phyloP scores from a whole-genome alignment of 2,329 filamentous ascomycete genomes.

The Colletotrichum sansevieriae region DNA sequence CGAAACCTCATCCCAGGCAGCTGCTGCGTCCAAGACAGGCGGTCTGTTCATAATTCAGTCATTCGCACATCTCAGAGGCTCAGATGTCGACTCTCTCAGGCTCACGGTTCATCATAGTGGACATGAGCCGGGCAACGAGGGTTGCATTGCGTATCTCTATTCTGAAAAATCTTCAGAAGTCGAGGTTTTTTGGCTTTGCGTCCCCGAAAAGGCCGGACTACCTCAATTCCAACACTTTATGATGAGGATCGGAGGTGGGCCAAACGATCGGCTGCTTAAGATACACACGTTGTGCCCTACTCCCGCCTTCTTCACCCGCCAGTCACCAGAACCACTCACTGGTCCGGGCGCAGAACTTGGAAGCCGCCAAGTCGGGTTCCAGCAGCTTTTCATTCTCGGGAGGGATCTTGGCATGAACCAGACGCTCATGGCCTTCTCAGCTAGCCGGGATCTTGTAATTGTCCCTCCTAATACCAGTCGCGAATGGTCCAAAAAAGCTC shows the following conservation, averaged over 20 bases:
- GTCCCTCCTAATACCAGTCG: slow-evolving; percentile 31
- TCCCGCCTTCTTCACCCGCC: slow-evolving; percentile 19
- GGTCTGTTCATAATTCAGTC: slow-evolving; percentile 54
- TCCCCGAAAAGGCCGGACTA: slow-evolving; percentile 44
- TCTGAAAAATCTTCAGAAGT: slow-evolving; percentile 50
- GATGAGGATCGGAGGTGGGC: slow-evolving; percentile 13
- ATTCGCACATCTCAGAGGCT: slow-evolving; percentile 58
- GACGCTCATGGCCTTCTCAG: slow-evolving; percentile 33
- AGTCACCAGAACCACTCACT: slow-evolving; percentile 1
- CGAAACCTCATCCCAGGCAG: slow-evolving; percentile 50
- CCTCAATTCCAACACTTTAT: slow-evolving; percentile 56
- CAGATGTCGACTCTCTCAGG: slow-evolving; percentile 54
- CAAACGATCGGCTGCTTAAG: slow-evolving; percentile 1
- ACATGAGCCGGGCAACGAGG: slow-evolving; percentile 21
- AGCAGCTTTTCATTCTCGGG: slow-evolving; percentile 38
- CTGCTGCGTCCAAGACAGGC: slow-evolving; percentile 37
- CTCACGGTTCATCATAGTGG: slow-evolving; percentile 52
- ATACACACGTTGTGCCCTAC: slow-evolving; percentile 35
- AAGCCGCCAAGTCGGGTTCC: slow-evolving; percentile 26
- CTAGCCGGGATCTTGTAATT: slow-evolving; percentile 15
- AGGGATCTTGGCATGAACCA: slow-evolving; percentile 33
- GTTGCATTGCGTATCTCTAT: slow-evolving; percentile 51
- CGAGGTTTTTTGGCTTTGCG: slow-evolving; percentile 53
- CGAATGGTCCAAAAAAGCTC: slow-evolving; percentile 24
- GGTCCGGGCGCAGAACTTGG: slow-evolving; percentile 28